phyloP scores from a whole-genome alignment of 2,329 filamentous ascomycete species.

The Phialemonium atrogriseum region DNA sequence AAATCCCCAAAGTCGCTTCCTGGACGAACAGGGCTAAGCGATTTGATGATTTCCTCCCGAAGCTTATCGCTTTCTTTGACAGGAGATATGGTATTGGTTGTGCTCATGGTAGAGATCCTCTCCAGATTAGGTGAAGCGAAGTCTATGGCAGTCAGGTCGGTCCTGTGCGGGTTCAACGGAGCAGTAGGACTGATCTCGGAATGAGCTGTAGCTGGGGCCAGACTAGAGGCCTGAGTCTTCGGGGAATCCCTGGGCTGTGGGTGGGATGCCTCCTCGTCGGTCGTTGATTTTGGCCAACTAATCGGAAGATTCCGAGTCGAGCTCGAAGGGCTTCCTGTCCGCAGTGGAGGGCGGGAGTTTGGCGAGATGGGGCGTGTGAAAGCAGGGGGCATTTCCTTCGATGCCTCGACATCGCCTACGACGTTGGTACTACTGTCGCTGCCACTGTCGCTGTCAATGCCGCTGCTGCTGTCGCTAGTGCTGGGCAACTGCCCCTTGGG shows the following conservation, averaged over 20 bases:
- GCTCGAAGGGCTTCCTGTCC: too few relatives aligned
- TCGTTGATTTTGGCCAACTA: too few relatives aligned
- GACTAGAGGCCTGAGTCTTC: conserved; percentile 10
- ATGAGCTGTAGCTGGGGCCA: conserved; percentile 3
- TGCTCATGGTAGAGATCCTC: conserved; percentile 37
- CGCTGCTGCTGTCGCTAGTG: background rate
- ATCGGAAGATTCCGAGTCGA: too few relatives aligned
- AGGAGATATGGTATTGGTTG: conserved; percentile 39
- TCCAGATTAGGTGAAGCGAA: conserved; percentile 27
- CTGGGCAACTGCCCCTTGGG: conserved; percentile 1
- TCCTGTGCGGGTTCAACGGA: conserved; percentile 35
- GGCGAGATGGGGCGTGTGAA: too few relatives aligned
- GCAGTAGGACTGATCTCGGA: conserved; percentile 32
- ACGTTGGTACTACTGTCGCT: too few relatives aligned
- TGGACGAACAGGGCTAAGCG: conserved; percentile 45
- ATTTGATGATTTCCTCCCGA: conserved; percentile 66
- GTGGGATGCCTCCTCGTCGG: too few relatives aligned
- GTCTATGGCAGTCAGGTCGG: too few relatives aligned
- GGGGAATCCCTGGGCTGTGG: conserved; percentile 7
- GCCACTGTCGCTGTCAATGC: too few relatives aligned
- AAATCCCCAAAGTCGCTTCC: conserved; percentile 6
- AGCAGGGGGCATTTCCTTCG: too few relatives aligned
- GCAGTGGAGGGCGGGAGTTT: too few relatives aligned
- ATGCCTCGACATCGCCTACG: too few relatives aligned
- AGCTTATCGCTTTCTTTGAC: conserved; percentile 64